Evolutionary conservation across 2,329 filamentous ascomycete species (phyloP).

Genomic region (Venturia asperata): DNA sequence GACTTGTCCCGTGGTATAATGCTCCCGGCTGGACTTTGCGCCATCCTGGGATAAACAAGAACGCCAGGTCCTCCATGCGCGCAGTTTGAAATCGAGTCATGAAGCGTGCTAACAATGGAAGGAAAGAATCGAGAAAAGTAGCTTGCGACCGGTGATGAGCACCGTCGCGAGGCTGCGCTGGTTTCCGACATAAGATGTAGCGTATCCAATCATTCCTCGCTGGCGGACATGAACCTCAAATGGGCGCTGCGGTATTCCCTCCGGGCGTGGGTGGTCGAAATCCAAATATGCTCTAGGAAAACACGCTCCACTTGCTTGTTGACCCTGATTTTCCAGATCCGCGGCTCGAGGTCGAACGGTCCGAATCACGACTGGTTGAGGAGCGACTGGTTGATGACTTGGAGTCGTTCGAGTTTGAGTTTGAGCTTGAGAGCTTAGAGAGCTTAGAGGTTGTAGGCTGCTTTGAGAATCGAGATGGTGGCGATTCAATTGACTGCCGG

Average conservation of each 20-base stretch:
- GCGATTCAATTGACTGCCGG: conserved; percentile 26
- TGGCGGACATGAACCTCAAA: not conserved
- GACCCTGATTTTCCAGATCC: not conserved
- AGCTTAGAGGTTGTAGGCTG: not conserved
- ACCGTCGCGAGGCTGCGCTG: conserved; percentile 1
- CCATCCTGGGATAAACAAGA: not conserved
- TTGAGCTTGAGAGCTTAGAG: not conserved
- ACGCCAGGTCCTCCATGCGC: not conserved
- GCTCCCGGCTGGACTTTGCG: not conserved
- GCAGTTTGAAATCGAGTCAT: not conserved
- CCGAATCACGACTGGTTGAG: conserved; percentile 1
- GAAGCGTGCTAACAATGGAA: not conserved
- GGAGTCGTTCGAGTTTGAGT: not conserved
- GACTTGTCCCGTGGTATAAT: not conserved
- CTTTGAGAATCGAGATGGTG: conserved; percentile 33
- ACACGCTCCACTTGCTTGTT: conserved; percentile 10
- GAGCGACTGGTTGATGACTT: not conserved
- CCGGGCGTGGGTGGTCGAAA: not conserved
- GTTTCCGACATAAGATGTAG: not conserved
- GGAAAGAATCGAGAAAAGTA: not conserved
- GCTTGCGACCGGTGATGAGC: not conserved
- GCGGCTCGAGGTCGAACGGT: not conserved
- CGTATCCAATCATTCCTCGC: not conserved
- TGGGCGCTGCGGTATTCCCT: not conserved
- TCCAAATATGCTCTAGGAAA: not conserved